Percentiles rank a stretch among this genome's conserved stretches.
phyloP scores from a whole-genome alignment of 495 filamentous ascomycete genomes.

The Tetracladium setigerum region DNA sequence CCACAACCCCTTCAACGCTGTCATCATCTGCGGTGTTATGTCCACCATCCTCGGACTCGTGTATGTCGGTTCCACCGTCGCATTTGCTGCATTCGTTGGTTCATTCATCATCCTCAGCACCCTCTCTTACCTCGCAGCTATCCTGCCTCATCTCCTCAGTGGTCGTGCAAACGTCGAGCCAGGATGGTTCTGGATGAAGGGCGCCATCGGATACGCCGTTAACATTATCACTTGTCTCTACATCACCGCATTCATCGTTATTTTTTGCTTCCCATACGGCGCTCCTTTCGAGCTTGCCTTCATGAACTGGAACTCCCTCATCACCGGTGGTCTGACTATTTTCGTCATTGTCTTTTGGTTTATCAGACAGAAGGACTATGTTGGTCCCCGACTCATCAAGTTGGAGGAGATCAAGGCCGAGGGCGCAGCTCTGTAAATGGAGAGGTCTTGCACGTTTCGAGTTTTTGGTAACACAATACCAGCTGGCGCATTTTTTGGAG shows the following conservation, averaged over 20 bases:
- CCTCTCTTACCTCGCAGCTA: constrained; percentile 56
- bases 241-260: constrained; percentile 55
- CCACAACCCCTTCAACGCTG: constrained; percentile 54
- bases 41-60: constrained; percentile 54
- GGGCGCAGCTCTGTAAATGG: no score
- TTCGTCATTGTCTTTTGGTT: constrained; percentile 13
- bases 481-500: no score
- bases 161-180: constrained; percentile 32
- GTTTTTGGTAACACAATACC: no score
- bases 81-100: constrained; percentile 60
- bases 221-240: constrained; percentile 48
- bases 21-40: constrained; percentile 43
- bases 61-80: constrained; percentile 55
- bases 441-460: no score
- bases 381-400: constrained; percentile 11
- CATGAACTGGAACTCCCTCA: constrained; percentile 44
- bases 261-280: constrained; percentile 57
- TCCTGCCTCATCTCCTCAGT: constrained; percentile 57
- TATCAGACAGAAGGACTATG: constrained; percentile 10
- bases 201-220: constrained; percentile 42
- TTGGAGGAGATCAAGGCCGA: constrained; percentile 1
- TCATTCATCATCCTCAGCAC: constrained; percentile 58
- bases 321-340: constrained; percentile 10
- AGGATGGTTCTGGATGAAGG: constrained; percentile 54
- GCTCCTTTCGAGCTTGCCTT: constrained; percentile 38